Base-by-base conservation (phyloP, 2,329 filamentous ascomycete genomes). In the Magnaporthiopsis rhizophila region DNA sequence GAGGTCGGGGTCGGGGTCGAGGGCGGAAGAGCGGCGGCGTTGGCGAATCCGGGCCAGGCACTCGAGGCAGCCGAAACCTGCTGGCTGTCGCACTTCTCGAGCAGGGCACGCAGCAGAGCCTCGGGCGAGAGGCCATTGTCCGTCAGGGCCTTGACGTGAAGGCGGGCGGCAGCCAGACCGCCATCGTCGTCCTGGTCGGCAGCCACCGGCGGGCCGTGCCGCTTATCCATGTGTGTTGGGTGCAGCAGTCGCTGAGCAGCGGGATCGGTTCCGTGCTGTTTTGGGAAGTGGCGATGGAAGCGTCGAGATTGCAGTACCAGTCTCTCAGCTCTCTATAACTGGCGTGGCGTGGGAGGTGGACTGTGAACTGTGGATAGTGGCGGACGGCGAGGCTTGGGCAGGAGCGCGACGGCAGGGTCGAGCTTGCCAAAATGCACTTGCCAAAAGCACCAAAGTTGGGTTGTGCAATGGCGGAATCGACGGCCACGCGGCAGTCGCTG, bases 71-170 rank as follows among this genome's bases (percentile, higher is more conserved):
- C 45, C 45, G 45, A 53, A 7, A 53, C 45, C 45, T 53, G 45
- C 21, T 53, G 45, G 5, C 65, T 62, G 30, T 66, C 68, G 61
- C 72, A 72, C 60, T 74, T 69, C 64, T 76, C 74, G 18, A 75
- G 66, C 3, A 75, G 66, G 26, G 71, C 74, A 30, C 70, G 71
- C 59, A 75, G 66, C 34, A 76, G 66, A 9, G 72, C 72, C 65
- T 75, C 72, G 57, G 69, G 69, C 26, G 72, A 69, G 7, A 75
- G 65, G 5, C 74, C 74, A 30, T 67, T 70, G 7, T 71, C 69
- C 1, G 72, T 72, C 0, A 75, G 69, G 12, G 70, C 67, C 65
- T 73, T 71, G 38, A 75, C 71, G 28, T 76, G 73, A 26, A 73
- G 70, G 28, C 73, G 69, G 30, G 73, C 72, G 34, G 71, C 71